phyloP scores from a whole-genome alignment of 2,329 filamentous ascomycete genomes.

The Pestalotiopsis sp. region DNA sequence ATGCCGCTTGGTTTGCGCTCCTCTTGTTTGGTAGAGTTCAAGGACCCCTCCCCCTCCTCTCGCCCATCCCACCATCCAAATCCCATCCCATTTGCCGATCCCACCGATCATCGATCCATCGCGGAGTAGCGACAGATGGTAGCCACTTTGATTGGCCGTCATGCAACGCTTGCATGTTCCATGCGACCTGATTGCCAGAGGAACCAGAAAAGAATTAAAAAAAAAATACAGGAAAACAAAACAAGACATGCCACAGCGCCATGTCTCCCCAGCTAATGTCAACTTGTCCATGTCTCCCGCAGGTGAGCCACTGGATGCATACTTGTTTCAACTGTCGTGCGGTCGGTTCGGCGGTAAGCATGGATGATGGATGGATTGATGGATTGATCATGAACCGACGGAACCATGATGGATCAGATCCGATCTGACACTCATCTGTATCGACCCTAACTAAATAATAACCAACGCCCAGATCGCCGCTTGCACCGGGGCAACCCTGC shows the following conservation, averaged over 20 bases:
- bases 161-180: neutral
- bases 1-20: no score
- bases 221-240: neutral
- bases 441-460: no score
- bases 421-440: no score
- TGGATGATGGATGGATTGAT: neutral
- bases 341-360: neutral
- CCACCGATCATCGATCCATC: neutral
- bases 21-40: no score
- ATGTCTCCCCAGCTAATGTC: no score
- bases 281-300: no score
- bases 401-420: neutral
- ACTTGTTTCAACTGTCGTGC: no score
- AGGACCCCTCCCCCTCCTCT: neutral
- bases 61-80: neutral
- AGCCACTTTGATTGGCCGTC: neutral
- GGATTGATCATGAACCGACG: neutral
- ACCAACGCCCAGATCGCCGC: no score
- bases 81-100: neutral
- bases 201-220: neutral
- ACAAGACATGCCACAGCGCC: neutral
- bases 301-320: no score
- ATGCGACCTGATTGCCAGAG: slow-evolving; percentile 8
- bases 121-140: neutral
- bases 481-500: no score